Base-by-base conservation (phyloP, 176 grass and related monocot genomes). In the Lolium perenne region DNA sequence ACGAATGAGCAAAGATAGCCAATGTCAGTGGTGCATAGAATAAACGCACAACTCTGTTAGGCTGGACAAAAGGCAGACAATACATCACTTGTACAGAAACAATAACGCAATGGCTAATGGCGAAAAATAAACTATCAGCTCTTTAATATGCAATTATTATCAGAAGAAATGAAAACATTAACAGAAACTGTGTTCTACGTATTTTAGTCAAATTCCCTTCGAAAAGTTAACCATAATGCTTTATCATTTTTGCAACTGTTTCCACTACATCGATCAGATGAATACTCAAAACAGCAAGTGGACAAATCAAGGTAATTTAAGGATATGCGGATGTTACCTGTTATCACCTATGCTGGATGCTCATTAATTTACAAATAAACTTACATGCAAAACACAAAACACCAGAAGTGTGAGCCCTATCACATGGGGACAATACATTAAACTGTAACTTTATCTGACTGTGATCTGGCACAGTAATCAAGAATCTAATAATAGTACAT, bases 21-120 rank as follows among this genome's bases (percentile, higher is more conserved):
- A 66, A 66, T 66, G 29, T 66, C 63, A 66, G 29, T 17, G 63
- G 63, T 38, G 63, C 63, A 66, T 66, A 66, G 63, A 66, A 66
- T 16, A 66, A 38, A 66, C 63, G 63, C 8, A 66, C 63, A 66
- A 66, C 26, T 6, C 63, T 66, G 63, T 66, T 38, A 66, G 63
- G 63, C 63, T 66, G 29, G 13, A 38, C 0, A 65, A 66, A 38
- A 66, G 14, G 26, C 13, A 17, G 32, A 65, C 25, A 63, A 65
- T 25, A 66, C 26, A 38, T 66, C 26, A 38, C 26, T 66, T 66
- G 14, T 7, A 65, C 62, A 38, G 29, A 38, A 66, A 66, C 63
- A 16, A 32, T 35, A 35, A 66, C 14, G 8, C 57, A 38, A 66
- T 66, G 14, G 13, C 26, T 38, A 66, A 66, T 38, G 14, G 8